Conservation (phyloP, 139 green algal species). For the Chara braunii region DNA sequence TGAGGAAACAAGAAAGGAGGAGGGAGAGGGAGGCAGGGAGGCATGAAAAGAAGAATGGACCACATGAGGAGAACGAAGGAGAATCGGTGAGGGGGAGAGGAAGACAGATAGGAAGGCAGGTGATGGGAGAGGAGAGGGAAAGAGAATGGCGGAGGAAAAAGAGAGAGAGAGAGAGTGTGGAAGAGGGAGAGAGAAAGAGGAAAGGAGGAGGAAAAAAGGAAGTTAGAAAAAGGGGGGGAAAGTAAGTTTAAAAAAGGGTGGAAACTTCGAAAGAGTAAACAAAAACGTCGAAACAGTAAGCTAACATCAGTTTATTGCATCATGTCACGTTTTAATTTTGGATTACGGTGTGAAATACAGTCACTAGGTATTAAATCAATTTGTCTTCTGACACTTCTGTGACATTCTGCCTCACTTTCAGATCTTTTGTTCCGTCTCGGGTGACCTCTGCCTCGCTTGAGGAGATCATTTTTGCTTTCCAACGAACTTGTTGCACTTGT, state of each 20-base stretch:
- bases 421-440: not conserved
- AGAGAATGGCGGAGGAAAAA: not conserved
- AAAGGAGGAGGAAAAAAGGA: constrained; percentile 31
- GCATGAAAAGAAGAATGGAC: no score
- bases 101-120: constrained; percentile 41
- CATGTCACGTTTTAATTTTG: not conserved
- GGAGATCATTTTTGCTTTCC: not conserved
- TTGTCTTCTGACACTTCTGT: no score
- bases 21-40: no score
- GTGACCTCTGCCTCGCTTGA: not conserved
- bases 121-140: not conserved
- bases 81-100: no score
- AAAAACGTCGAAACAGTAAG: not conserved
- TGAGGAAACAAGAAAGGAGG: no score
- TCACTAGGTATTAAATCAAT: not conserved
- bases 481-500: no score
- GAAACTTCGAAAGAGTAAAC: not conserved
- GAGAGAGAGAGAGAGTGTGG: not conserved
- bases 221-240: constrained; percentile 38
- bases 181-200: constrained; percentile 23
- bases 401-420: no score
- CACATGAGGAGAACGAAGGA: no score
- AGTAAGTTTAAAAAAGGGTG: not conserved
- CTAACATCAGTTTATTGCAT: not conserved
- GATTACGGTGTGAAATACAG: not conserved